Base-by-base conservation (phyloP, 805 yeast genomes). In the Saccharomycopsis lassenensis region DNA sequence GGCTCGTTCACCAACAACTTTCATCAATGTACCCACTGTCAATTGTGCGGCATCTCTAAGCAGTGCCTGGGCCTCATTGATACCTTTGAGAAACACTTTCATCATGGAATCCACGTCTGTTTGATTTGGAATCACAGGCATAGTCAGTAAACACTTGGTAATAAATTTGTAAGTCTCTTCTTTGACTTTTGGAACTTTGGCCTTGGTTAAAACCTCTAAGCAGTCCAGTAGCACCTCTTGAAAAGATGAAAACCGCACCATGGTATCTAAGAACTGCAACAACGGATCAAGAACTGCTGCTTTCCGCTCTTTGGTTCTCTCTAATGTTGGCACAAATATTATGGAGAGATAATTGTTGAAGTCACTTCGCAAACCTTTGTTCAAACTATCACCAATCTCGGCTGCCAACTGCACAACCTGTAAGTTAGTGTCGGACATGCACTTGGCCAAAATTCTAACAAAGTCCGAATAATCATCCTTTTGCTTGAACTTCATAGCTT, bases 291-390 rank as follows among this genome's bases (percentile, higher is more conserved):
- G 61, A 0, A 85, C 91, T 3, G 77, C 61, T 18, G 71, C 77
- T 50, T 89, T 89, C 61, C 82, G 86, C 54, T 91, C 98, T 51
- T 85, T 87, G 10, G 83, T 71, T 48, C 96, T 68, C 46, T 85
- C 95, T 29, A 91, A 56, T 39, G 82, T 55, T 0, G 91, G 77
- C 2, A 59, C 56, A 18, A 84, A 59, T 2, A 83, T 67, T 1
- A 65, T 48, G 1, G 61, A 40, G 29, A 62, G 67, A 52, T 80
- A 79, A 42, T 61, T 67, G 16, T 61, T 65, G 50, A 83, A 84
- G 4, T 59, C 62, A 1, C 54, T 46, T 37, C 76, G 64, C 31
- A 91, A 60, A 1, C 94, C 94, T 21, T 65, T 65, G 1, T 84
- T 81, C 23, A 89, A 53, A 21, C 56, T 56, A 37, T 67, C 72